Conservation (phyloP, 2,329 filamentous ascomycete species). For the Diaporthe sp. region DNA sequence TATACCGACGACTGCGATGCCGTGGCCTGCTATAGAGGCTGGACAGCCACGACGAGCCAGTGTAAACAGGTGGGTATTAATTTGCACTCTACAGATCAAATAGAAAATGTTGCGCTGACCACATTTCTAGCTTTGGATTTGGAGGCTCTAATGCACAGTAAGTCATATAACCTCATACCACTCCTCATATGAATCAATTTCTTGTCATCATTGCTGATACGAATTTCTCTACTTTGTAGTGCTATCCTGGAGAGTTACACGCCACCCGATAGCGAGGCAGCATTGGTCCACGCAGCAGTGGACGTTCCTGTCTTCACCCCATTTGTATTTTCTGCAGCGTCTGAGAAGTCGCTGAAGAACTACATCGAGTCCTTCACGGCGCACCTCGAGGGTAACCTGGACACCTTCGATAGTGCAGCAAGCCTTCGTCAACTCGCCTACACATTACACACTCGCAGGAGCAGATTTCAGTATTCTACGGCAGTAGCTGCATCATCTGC, state of each 20-base stretch:
- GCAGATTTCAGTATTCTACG: not conserved
- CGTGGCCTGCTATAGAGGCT: conserved; percentile 41
- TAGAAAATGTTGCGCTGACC: not conserved
- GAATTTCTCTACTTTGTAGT: not conserved
- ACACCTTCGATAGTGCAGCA: not conserved
- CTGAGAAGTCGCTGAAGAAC: not conserved
- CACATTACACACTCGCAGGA: not conserved
- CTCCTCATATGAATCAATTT: no score
- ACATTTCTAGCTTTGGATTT: conserved; percentile 43
- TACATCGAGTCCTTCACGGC: not conserved
- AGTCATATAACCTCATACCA: no score
- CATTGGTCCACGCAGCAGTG: not conserved
- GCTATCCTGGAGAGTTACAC: not conserved
- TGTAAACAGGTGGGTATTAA: conserved; percentile 44
- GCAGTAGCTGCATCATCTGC: not conserved
- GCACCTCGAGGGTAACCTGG: not conserved
- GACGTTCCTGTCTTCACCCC: not conserved
- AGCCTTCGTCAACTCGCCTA: not conserved
- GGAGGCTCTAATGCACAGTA: conserved; percentile 52
- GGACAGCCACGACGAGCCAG: conserved; percentile 44
- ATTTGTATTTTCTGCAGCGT: not conserved
- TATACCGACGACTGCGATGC: conserved; percentile 40
- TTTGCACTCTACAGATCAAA: not conserved
- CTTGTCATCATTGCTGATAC: not conserved
- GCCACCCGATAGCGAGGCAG: not conserved